phyloP scores from a whole-genome alignment of 2,329 filamentous ascomycete genomes.

The Colletotrichum caudatum region DNA sequence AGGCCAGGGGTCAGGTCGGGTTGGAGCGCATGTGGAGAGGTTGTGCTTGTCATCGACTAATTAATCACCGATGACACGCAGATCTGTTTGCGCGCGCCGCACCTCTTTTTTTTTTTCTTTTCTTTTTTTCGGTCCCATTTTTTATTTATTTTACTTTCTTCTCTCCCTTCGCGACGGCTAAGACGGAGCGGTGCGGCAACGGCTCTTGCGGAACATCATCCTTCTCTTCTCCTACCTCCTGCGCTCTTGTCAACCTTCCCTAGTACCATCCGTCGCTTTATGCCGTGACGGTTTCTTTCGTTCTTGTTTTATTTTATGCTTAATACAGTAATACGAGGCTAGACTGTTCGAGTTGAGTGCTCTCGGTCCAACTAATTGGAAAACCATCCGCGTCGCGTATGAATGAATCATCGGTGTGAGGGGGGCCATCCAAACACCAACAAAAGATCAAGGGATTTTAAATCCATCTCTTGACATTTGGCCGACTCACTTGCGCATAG shows the following conservation, averaged over 20 bases:
- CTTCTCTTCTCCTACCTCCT: not conserved
- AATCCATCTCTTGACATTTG: not conserved
- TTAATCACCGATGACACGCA: slow-evolving; percentile 23
- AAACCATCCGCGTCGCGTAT: not conserved
- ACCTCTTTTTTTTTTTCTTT: not conserved
- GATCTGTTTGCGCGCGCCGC: slow-evolving; percentile 5
- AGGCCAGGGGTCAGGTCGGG: slow-evolving; percentile 8
- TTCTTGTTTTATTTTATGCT: not conserved
- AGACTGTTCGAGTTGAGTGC: not conserved
- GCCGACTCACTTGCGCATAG: not conserved
- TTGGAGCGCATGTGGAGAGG: slow-evolving; percentile 35
- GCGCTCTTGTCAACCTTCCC: not conserved
- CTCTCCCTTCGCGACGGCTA: not conserved
- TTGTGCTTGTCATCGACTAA: slow-evolving; percentile 40
- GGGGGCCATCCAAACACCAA: not conserved
- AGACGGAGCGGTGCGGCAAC: not conserved
- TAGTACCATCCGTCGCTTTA: not conserved
- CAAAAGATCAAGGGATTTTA: not conserved
- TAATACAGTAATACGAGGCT: not conserved
- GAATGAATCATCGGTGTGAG: not conserved
- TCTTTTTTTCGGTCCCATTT: not conserved
- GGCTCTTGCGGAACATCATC: not conserved
- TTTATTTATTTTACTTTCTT: not conserved
- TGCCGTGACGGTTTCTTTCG: too few relatives aligned
- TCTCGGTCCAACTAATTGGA: not conserved